Percentiles rank a stretch among this genome's conserved stretches.
phyloP scores from a whole-genome alignment of 495 filamentous ascomycete genomes.

The Podospora conica region DNA sequence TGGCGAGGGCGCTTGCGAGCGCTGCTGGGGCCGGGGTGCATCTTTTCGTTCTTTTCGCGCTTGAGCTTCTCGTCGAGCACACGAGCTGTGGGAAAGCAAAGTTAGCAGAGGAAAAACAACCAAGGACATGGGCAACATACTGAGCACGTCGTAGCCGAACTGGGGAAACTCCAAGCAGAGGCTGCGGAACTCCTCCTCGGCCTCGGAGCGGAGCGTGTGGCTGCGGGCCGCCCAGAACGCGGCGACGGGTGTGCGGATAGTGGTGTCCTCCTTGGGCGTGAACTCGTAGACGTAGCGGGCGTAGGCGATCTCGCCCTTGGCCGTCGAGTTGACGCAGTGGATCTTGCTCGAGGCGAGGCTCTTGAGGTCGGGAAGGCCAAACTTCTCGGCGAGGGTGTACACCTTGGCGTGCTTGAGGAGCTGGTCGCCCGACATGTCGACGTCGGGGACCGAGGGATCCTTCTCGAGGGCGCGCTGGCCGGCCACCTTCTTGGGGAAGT shows the following conservation, averaged over 20 bases:
- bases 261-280: conserved; percentile 59
- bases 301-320: conserved; percentile 82
- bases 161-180: conserved; percentile 86
- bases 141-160: conserved; percentile 87
- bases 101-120: background rate
- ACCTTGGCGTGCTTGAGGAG: conserved; percentile 80
- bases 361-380: conserved; percentile 65
- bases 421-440: conserved; percentile 67
- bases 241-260: conserved; percentile 78
- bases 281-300: conserved; percentile 84
- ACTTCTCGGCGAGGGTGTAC: conserved; percentile 82
- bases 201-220: conserved; percentile 74
- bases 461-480: conserved; percentile 49
- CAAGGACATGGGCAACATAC: conserved; percentile 30
- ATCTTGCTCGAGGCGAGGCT: conserved; percentile 80
- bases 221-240: conserved; percentile 81
- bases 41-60: conserved; percentile 47
- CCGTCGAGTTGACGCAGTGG: conserved; percentile 76
- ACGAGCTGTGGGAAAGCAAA: conserved; percentile 35
- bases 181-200: conserved; percentile 69
- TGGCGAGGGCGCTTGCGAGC: conserved; percentile 46
- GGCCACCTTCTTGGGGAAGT: conserved; percentile 65
- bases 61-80: conserved; percentile 56
- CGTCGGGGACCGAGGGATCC: conserved; percentile 49
- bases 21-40: conserved; percentile 42